Conservation (phyloP, 2,329 filamentous ascomycete genomes). For the Colletotrichum sp. region DNA sequence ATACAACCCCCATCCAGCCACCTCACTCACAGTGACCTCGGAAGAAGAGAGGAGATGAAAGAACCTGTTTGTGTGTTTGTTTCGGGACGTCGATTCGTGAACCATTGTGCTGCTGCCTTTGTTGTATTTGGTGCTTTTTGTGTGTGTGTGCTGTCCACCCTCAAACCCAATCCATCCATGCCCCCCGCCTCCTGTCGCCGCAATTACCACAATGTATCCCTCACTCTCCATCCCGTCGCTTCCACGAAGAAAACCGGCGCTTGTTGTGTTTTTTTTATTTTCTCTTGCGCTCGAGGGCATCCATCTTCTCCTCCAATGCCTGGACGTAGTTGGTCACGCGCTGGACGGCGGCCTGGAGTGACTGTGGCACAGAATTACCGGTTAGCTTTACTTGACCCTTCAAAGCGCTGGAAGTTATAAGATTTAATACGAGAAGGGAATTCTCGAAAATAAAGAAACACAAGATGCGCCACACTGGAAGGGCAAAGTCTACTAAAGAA, state of each 20-base stretch:
- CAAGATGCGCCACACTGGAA: neutral
- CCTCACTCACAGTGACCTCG: neutral
- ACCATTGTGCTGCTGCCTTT: constrained; percentile 12
- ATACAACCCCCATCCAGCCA: neutral
- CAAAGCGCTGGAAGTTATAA: neutral
- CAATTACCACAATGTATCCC: neutral
- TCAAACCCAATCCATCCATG: neutral
- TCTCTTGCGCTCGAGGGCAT: constrained; percentile 68
- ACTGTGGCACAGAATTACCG: constrained; percentile 51
- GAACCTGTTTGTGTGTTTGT: neutral
- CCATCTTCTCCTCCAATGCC: constrained; percentile 80
- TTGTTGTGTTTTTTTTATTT: constrained; percentile 49
- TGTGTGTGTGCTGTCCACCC: constrained; percentile 4
- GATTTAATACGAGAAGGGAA: neutral
- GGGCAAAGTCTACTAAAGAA: neutral
- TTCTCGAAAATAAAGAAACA: neutral
- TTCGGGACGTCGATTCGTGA: neutral
- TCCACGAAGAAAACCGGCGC: neutral
- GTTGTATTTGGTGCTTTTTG: neutral
- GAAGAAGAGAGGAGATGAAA: neutral
- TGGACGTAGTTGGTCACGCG: constrained; percentile 84
- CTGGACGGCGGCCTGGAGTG: constrained; percentile 86
- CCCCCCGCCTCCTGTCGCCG: neutral
- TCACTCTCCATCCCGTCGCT: neutral
- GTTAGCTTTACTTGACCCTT: constrained; percentile 3